phyloP scores from a whole-genome alignment of 176 grass and related monocot species.

The Hsuehochloa calcarea region DNA sequence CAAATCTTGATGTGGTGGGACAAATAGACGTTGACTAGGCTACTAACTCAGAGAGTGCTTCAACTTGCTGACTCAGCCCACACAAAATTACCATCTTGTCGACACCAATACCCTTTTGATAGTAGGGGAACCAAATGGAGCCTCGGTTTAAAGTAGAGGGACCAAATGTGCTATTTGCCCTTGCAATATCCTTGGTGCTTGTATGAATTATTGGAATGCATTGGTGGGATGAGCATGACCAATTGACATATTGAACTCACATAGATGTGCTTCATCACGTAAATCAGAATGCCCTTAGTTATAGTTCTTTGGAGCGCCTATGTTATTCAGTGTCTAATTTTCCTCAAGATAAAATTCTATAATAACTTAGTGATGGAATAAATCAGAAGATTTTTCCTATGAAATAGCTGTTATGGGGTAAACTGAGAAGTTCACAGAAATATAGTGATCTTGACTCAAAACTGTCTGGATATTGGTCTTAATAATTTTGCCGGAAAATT shows the following conservation, averaged over 20 bases:
- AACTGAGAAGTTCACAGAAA: background rate
- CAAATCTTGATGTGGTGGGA: background rate
- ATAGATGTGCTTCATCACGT: constrained; percentile 10
- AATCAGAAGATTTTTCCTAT: background rate
- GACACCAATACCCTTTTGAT: background rate
- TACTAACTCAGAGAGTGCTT: background rate
- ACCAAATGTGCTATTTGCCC: background rate
- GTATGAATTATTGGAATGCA: background rate
- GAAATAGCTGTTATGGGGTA: background rate
- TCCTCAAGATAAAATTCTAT: background rate
- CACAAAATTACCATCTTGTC: constrained; percentile 18
- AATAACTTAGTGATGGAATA: background rate
- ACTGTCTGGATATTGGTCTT: background rate
- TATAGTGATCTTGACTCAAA: background rate
- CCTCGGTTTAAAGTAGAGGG: background rate
- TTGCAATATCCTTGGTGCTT: background rate
- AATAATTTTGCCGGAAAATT: constrained; percentile 14
- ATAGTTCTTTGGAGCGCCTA: background rate
- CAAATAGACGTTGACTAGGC: background rate
- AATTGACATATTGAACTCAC: constrained; percentile 4
- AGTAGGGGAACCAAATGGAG: background rate
- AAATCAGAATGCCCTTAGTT: background rate
- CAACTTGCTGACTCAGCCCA: background rate
- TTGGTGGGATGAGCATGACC: background rate
- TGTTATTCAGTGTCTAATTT: background rate